phyloP scores from a whole-genome alignment of 352 stramenopile genomes.

The Phytophthora lateralis region DNA sequence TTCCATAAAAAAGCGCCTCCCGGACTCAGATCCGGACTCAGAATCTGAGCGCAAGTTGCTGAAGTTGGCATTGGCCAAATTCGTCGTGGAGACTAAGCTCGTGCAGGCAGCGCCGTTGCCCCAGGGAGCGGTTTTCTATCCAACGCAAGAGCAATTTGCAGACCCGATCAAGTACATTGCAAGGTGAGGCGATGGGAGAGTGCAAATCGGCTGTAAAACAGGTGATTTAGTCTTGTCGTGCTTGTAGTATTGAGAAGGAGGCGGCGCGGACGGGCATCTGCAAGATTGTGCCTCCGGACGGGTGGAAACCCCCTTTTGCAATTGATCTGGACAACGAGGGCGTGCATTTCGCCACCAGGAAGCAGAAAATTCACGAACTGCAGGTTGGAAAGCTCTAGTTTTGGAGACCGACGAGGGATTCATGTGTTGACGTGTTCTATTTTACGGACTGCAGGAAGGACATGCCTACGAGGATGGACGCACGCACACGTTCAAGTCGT shows the following conservation, averaged over 20 bases:
- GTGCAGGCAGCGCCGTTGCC: conserved; percentile 36
- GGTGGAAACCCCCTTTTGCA: conserved; percentile 89
- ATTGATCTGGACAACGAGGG: conserved; percentile 64
- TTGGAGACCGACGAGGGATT: background rate
- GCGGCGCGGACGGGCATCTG: conserved; percentile 91
- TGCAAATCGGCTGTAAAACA: background rate
- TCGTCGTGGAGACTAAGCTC: conserved; percentile 60
- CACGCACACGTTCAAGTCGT: conserved; percentile 72
- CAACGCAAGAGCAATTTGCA: conserved; percentile 86
- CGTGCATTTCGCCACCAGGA: conserved; percentile 90
- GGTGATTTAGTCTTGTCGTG: background rate
- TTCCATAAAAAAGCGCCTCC: conserved; percentile 45
- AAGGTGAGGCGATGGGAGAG: conserved; percentile 37
- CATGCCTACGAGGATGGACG: conserved; percentile 65
- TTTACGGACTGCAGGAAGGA: conserved; percentile 50
- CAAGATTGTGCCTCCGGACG: conserved; percentile 97
- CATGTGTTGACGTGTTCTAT: background rate
- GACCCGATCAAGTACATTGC: conserved; percentile 90
- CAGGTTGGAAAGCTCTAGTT: conserved; percentile 26
- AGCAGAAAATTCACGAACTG: conserved; percentile 93
- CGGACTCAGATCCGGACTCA: conserved; percentile 29
- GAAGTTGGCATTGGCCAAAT: conserved; percentile 64
- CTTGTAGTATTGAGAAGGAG: conserved; percentile 60
- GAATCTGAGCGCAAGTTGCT: conserved; percentile 58
- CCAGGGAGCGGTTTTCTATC: conserved; percentile 67